Conservation (phyloP, 2,329 filamentous ascomycete species). For the Teratosphaeriaceae sp. region DNA sequence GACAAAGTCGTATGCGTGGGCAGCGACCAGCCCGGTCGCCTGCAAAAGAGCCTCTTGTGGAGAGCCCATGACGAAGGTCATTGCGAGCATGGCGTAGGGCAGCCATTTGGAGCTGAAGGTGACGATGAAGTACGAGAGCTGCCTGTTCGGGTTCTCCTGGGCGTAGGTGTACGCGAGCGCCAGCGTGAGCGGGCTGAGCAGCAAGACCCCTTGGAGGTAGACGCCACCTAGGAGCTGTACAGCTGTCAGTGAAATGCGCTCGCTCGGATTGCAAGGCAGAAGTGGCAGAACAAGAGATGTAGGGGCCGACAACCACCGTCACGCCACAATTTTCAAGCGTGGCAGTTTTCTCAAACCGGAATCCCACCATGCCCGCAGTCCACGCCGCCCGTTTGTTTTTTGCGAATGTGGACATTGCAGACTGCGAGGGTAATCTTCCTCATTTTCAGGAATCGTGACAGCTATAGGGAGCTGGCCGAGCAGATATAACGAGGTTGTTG, state of each 20-base stretch:
- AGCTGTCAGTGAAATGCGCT: constrained; percentile 23
- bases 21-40: constrained; percentile 72
- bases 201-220: constrained; percentile 46
- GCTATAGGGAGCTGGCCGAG: constrained; percentile 45
- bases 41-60: constrained; percentile 54
- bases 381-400: constrained; percentile 37
- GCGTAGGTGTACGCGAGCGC: constrained; percentile 78
- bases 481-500: constrained; percentile 54
- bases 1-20: constrained; percentile 86
- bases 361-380: constrained; percentile 48
- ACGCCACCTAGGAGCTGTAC: constrained; percentile 32
- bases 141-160: constrained; percentile 74
- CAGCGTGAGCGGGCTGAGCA: constrained; percentile 59
- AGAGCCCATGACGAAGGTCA: constrained; percentile 64
- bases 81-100: constrained; percentile 70
- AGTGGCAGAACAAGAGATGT: constrained; percentile 43
- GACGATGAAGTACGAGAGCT: constrained; percentile 73
- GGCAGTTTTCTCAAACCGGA: constrained; percentile 46
- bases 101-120: constrained; percentile 75
- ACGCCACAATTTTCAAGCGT: constrained; percentile 47
- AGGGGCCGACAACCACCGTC: constrained; percentile 58
- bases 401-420: constrained; percentile 45
- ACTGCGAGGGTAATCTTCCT: constrained; percentile 49
- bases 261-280: too few relatives aligned
- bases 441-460: constrained; percentile 50